Evolutionary conservation across 2,329 filamentous ascomycete genomes (phyloP).

Genomic region (Neopestalotiopsis rosae): DNA sequence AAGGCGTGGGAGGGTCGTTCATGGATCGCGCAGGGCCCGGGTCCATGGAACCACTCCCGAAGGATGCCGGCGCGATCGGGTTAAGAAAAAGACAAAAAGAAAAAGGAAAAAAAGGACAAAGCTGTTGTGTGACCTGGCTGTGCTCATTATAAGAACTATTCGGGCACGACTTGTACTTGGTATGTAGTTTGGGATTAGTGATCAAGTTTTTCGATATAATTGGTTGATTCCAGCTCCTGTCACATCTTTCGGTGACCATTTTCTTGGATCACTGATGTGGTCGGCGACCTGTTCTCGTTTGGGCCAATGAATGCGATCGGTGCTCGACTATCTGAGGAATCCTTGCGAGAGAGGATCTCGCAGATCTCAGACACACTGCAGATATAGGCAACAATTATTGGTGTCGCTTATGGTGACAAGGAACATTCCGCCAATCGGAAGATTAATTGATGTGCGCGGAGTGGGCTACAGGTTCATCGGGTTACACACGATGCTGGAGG

Average conservation of each 20-base stretch:
- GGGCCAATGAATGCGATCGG: background rate
- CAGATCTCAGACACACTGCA: conserved; percentile 11
- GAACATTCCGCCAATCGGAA: conserved; percentile 11
- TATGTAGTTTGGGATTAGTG: conserved; percentile 3
- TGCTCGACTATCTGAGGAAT: conserved; percentile 1
- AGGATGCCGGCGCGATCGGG: background rate
- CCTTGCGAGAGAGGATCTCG: conserved; percentile 7
- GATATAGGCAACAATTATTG: conserved; percentile 4
- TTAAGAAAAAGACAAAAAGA: background rate
- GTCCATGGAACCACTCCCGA: background rate
- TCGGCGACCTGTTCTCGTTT: conserved; percentile 8
- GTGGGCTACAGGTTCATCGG: background rate
- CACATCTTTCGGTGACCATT: background rate
- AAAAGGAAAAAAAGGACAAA: background rate
- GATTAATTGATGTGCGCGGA: background rate
- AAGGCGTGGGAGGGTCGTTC: background rate
- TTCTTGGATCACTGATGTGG: background rate
- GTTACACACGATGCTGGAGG: conserved; percentile 11
- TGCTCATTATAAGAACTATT: background rate
- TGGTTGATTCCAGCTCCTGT: background rate
- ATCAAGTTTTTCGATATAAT: background rate
- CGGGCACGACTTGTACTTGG: background rate
- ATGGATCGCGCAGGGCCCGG: background rate
- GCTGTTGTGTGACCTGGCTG: background rate
- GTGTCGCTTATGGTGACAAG: conserved; percentile 3